A percentile compares a stretch with the other conserved stretches of the same genome.
Evolutionary conservation across 2,329 filamentous ascomycete genomes (phyloP).

Genomic region (Phialophora chinensis): DNA sequence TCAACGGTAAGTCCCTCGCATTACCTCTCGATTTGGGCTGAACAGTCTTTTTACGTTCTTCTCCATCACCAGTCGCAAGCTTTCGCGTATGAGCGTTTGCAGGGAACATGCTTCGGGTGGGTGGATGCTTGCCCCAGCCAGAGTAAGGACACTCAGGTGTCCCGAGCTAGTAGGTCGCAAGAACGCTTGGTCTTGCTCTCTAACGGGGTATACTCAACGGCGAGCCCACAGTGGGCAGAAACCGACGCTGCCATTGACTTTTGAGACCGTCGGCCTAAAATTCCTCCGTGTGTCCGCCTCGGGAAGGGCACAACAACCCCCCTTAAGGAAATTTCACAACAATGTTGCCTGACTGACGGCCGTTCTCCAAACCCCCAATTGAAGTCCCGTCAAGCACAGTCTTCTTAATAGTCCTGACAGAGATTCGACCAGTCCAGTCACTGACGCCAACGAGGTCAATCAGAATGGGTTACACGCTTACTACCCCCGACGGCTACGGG

Average conservation of each 20-base stretch:
- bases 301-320: not conserved
- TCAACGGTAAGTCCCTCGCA: not conserved
- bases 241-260: not conserved
- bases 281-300: not conserved
- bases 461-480: constrained; percentile 34
- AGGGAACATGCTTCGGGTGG: not conserved
- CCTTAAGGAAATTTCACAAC: not conserved
- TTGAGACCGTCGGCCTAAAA: not conserved
- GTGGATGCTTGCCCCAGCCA: not conserved
- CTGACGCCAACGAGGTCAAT: not conserved
- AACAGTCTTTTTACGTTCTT: not conserved
- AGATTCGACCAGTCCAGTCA: not conserved
- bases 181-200: not conserved
- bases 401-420: not conserved
- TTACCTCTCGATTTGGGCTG: not conserved
- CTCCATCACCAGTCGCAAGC: not conserved
- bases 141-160: not conserved
- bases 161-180: not conserved
- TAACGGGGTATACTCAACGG: not conserved
- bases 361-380: not conserved
- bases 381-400: not conserved
- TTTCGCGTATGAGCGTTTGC: not conserved
- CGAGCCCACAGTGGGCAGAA: no score
- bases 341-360: not conserved
- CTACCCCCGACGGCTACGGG: constrained; percentile 37